A percentile compares a stretch with the other conserved stretches of the same genome.
Conservation (phyloP, 208 protist genomes). For the Phytomonas serpens region DNA sequence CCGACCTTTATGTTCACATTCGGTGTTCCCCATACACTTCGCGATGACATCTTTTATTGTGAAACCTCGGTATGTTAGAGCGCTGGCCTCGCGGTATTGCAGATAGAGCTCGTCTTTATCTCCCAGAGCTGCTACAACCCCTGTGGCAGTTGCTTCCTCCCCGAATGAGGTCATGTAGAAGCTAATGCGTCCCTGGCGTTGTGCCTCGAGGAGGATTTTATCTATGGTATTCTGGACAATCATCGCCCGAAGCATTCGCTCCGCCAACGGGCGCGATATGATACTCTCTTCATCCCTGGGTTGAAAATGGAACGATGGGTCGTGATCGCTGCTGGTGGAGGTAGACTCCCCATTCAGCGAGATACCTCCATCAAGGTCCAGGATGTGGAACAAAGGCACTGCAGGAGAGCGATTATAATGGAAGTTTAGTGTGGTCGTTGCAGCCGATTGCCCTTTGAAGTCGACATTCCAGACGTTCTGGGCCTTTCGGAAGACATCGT, state of each 20-base stretch:
- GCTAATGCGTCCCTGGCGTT: conserved; percentile 94
- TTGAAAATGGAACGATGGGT: conserved; percentile 19
- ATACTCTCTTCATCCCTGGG: conserved; percentile 17
- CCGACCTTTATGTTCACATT: conserved; percentile 86
- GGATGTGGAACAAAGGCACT: conserved; percentile 48
- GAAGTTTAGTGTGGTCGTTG: conserved; percentile 43
- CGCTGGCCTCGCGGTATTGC: conserved; percentile 92
- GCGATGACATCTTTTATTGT: conserved; percentile 88
- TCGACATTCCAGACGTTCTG: conserved; percentile 64
- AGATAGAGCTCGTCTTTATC: conserved; percentile 89
- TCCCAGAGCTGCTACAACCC: conserved; percentile 84
- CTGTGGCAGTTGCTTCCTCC: conserved; percentile 92
- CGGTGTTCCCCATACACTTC: conserved; percentile 93
- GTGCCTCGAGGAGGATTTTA: conserved; percentile 88
- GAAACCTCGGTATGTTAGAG: conserved; percentile 85
- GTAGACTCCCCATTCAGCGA: background rate
- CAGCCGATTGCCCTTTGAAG: conserved; percentile 35
- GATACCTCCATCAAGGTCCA: conserved; percentile 40
- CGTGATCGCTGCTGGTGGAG: conserved; percentile 11
- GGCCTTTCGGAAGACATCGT: conserved; percentile 28
- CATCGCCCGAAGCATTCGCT: conserved; percentile 92
- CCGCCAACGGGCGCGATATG: conserved; percentile 20
- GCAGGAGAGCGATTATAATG: conserved; percentile 24
- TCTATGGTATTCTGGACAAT: conserved; percentile 90
- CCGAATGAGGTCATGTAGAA: conserved; percentile 97